Base-by-base conservation (phyloP, 306 rosid genomes). In the Abrus pulchellus region DNA sequence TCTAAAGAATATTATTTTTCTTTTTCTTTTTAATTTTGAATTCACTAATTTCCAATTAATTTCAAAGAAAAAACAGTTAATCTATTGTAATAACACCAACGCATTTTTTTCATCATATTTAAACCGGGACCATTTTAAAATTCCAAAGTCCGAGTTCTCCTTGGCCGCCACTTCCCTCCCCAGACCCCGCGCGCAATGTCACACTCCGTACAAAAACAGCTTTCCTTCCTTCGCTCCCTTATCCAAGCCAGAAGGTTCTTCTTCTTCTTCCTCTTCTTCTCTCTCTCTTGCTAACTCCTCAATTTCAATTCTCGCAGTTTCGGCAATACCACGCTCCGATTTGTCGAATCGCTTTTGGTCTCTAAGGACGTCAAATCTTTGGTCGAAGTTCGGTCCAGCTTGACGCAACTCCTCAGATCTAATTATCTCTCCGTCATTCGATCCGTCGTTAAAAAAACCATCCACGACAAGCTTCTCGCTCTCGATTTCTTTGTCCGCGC, bases 401-500 rank as follows among this genome's bases (percentile, higher is more conserved):
- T 93, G 76, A 86, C 64, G 45, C 85, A 79, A 49, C 73, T 89
- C 76, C 78, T 91, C 68, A 83, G 93, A 75, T 86, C 86, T 3
- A 91, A 90, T 85, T 89, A 88, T 3, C 71, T 85, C 55, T 71
- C 86, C 29, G 54, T 77, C 36, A 80, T 93, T 12, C 83, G 84
- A 7, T 91, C 92, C 13, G 77, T 83, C 32, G 64, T 81, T 1
- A 68, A 83, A 4, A 89, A 95, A 83, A 47, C 89, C 48, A 77
- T 87, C 28, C 88, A 72, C 45, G 85, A 91, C 64, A 93, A 90
- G 90, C 96, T 93, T 78, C 48, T 90, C 27, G 82, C 85, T 49
- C 88, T 95, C 72, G 91, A 95, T 4, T 95, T 91, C 84, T 84
- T 93, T 32, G 93, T 93, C 73, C 90, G 77, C 28, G 88, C 94